These are phyloP conservation scores for Geopyxis carbonaria DNA, from an alignment of 495 filamentous ascomycete genomes.

Conservation along the genomic window DNA sequence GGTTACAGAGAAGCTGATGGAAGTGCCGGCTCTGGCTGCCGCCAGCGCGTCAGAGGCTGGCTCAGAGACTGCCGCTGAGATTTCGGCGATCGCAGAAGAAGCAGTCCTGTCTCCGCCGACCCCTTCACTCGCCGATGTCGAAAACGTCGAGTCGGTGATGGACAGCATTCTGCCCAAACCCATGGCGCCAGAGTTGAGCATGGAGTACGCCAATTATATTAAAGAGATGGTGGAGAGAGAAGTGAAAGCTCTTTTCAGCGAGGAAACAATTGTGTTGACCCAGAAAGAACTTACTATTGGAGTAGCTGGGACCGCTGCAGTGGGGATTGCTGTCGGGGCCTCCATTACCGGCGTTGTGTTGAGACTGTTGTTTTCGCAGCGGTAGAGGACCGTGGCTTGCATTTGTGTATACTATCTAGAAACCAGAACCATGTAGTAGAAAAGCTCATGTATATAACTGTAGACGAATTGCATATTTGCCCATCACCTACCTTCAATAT, in stretches of 20 bases:
- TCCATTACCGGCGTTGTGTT: conserved; percentile 1
- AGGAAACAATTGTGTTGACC: conserved; percentile 12
- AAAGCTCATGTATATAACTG: too few species aligned
- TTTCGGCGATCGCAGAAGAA: conserved; percentile 4
- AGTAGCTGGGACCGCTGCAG: conserved; percentile 9
- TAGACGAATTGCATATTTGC: too few species aligned
- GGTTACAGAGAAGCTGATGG: conserved; percentile 32
- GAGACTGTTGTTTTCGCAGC: too few species aligned
- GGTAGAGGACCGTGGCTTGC: too few species aligned
- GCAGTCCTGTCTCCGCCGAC: neutral
- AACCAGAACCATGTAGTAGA: too few species aligned
- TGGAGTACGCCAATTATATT: neutral
- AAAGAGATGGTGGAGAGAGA: too few species aligned
- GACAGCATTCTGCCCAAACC: neutral
- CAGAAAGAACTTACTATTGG: conserved; percentile 15
- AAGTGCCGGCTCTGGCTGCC: neutral
- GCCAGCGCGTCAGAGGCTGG: neutral
- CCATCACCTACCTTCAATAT: too few species aligned
- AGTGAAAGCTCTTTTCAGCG: conserved; percentile 16
- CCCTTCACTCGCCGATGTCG: neutral
- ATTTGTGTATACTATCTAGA: too few species aligned
- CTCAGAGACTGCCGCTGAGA: conserved; percentile 1
- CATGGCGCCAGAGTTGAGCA: neutral
- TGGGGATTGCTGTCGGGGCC: conserved; percentile 9
- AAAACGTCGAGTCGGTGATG: neutral